A percentile compares a stretch with the other conserved stretches of the same genome.
Evolutionary conservation across 306 rosid species (phyloP).

Genomic region (Cucurbita ficifolia): DNA sequence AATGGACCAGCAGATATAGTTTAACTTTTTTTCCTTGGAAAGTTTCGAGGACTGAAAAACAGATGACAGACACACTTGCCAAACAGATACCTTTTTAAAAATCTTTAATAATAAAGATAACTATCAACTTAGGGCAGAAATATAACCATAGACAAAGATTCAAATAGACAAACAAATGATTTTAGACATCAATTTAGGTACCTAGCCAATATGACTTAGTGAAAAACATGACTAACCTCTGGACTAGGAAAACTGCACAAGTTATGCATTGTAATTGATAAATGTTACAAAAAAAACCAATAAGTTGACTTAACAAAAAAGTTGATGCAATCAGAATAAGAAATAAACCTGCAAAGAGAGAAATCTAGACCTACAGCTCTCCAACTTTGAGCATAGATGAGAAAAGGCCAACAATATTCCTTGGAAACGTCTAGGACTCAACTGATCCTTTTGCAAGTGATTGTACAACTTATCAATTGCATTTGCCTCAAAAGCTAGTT

Average conservation of each 20-base stretch:
- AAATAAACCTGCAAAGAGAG: conserved; percentile 64
- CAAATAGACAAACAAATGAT: neutral
- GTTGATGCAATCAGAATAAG: conserved; percentile 6
- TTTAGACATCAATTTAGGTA: neutral
- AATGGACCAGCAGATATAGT: neutral
- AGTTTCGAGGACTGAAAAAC: neutral
- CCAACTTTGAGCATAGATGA: conserved; percentile 83
- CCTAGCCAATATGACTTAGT: conserved; percentile 5
- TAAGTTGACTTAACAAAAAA: neutral
- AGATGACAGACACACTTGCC: neutral
- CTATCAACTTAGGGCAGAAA: neutral
- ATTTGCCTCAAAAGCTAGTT: conserved; percentile 82
- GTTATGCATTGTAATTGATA: neutral
- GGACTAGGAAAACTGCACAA: neutral
- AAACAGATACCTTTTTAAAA: neutral
- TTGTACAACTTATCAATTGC: conserved; percentile 68
- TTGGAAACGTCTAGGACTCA: conserved; percentile 56
- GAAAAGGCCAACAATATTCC: conserved; percentile 71
- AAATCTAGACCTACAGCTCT: conserved; percentile 78
- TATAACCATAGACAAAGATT: neutral
- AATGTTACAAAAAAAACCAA: neutral
- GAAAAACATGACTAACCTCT: conserved; percentile 5
- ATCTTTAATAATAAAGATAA: neutral
- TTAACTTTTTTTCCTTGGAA: neutral
- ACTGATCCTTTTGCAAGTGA: conserved; percentile 39